These are phyloP conservation scores for Skeletonema menzelii DNA, from an alignment of 108 stramenopile species.

Conservation along the genomic window DNA sequence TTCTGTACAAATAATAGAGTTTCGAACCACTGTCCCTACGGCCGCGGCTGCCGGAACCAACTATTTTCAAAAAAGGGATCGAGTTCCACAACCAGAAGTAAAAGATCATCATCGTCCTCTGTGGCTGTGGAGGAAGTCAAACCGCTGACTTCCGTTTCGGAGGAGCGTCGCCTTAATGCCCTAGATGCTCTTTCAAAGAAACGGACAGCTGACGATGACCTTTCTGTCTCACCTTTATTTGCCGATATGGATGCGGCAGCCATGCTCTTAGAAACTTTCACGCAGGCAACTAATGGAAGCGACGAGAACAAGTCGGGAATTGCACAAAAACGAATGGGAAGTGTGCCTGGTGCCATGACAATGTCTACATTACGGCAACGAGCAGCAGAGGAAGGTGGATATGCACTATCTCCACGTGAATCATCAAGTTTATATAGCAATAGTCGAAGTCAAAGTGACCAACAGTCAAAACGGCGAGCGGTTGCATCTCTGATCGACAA, in stretches of 20 bases:
- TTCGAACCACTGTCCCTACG: neutral
- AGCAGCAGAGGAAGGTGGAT: constrained; percentile 28
- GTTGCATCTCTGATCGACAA: constrained; percentile 36
- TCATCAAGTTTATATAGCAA: constrained; percentile 21
- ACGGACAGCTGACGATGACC: constrained; percentile 2
- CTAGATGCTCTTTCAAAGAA: constrained; percentile 31
- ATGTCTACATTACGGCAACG: constrained; percentile 25
- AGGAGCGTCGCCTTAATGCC: constrained; percentile 38
- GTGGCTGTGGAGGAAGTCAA: constrained; percentile 33
- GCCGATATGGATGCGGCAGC: constrained; percentile 44
- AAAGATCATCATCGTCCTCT: neutral
- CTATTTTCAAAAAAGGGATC: neutral
- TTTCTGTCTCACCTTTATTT: constrained; percentile 12
- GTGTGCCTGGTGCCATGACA: constrained; percentile 35
- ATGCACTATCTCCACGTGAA: constrained; percentile 24
- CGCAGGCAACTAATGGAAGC: constrained; percentile 6
- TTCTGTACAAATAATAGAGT: neutral
- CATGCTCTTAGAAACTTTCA: constrained; percentile 35
- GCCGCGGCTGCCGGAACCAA: neutral
- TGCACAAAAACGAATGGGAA: constrained; percentile 31
- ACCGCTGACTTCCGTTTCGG: constrained; percentile 31
- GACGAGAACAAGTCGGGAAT: neutral
- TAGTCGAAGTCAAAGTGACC: constrained; percentile 9
- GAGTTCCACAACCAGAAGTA: neutral
- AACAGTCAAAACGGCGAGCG: constrained; percentile 15